Evolutionary conservation across 495 filamentous ascomycete species (phyloP).

Genomic region (Trichocladium uniseriatum): DNA sequence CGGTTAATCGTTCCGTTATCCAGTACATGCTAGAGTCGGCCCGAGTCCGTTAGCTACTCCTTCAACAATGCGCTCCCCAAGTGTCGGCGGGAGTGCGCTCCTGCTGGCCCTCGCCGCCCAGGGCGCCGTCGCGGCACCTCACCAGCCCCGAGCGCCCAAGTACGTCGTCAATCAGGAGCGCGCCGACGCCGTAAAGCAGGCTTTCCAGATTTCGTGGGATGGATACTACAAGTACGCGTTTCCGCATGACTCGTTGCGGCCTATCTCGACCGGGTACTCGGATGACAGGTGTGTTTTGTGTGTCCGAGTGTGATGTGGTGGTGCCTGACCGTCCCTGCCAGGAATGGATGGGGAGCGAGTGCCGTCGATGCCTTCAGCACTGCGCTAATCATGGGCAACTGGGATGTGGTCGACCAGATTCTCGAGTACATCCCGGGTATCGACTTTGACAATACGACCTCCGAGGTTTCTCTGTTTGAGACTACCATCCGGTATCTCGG

Average conservation of each 20-base stretch:
- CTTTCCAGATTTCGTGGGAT: conserved; percentile 70
- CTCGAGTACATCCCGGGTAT: conserved; percentile 58
- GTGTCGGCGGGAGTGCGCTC: background rate
- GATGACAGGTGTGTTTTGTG: conserved; percentile 56
- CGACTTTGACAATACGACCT: conserved; percentile 54
- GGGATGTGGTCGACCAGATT: conserved; percentile 57
- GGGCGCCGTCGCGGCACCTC: background rate
- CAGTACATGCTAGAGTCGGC: background rate
- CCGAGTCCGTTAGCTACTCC: background rate
- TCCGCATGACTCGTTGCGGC: conserved; percentile 66
- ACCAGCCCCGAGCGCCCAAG: background rate
- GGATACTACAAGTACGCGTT: conserved; percentile 76
- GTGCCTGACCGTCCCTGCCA: conserved; percentile 17
- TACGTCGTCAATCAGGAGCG: conserved; percentile 30
- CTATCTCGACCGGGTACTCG: conserved; percentile 52
- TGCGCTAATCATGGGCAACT: conserved; percentile 65
- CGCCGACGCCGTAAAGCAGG: conserved; percentile 60
- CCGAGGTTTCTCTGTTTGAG: conserved; percentile 69
- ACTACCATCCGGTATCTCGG: conserved; percentile 84
- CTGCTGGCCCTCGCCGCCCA: background rate
- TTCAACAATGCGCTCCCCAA: background rate
- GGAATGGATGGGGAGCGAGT: conserved; percentile 82
- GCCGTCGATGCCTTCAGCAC: conserved; percentile 78
- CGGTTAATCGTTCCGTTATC: background rate
- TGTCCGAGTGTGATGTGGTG: no score